These are phyloP conservation scores for Sporisorium sorghi DNA, from an alignment of 1,284 basidiomycete species.

Conservation along the genomic window DNA sequence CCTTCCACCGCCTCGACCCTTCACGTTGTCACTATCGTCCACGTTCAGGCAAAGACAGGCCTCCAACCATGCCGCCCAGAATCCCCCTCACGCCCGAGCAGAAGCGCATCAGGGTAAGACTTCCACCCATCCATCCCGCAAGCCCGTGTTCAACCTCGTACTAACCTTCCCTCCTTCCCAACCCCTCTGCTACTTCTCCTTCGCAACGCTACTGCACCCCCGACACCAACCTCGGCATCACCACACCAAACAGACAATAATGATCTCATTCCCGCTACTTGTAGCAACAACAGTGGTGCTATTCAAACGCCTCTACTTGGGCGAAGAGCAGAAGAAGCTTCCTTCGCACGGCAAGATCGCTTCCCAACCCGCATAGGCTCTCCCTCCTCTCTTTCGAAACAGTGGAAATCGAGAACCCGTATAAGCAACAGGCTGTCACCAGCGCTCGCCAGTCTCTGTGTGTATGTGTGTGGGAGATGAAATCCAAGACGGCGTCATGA, in stretches of 20 bases:
- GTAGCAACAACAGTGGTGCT: constrained; percentile 56
- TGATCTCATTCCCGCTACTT: constrained; percentile 47
- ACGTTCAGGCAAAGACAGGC: too few species aligned
- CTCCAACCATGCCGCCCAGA: constrained; percentile 31
- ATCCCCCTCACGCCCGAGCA: constrained; percentile 48
- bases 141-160: not conserved
- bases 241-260: constrained; percentile 56
- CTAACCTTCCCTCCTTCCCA: not conserved
- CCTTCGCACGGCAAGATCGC: constrained; percentile 44
- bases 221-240: too few species aligned
- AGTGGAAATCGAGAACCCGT: too few species aligned
- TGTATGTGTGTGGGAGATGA: too few species aligned
- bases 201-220: too few species aligned
- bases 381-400: too few species aligned
- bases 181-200: not conserved
- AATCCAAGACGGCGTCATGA: too few species aligned
- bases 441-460: too few species aligned
- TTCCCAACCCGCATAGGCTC: constrained; percentile 38
- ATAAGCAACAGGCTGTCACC: too few species aligned
- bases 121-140: not conserved
- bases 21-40: too few species aligned
- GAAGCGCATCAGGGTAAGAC: constrained; percentile 43
- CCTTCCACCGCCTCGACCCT: too few species aligned
- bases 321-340: constrained; percentile 58
- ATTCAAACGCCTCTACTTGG: constrained; percentile 62